Evolutionary conservation across 805 yeast genomes (phyloP).

Genomic region (Yarrowia phangngaensis): DNA sequence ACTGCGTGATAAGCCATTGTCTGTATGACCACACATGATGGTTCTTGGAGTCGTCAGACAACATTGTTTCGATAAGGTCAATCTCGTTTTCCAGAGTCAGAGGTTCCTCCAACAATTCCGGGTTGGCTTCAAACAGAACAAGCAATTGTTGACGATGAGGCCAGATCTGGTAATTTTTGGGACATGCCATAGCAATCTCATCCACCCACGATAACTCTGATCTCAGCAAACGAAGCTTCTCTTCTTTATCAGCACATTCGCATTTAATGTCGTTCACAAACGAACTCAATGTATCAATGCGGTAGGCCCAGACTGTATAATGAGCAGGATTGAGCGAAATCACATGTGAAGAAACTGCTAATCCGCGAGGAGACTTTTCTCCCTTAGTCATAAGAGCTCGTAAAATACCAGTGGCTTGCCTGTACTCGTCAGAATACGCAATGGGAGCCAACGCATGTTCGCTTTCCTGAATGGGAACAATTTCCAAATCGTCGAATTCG

Average conservation of each 20-base stretch:
- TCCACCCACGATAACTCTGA: constrained; percentile 78
- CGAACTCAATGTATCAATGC: constrained; percentile 36
- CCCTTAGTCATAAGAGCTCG: constrained; percentile 54
- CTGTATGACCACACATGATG: constrained; percentile 96
- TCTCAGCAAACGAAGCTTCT: not conserved
- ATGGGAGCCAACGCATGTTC: constrained; percentile 40
- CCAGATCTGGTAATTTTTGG: constrained; percentile 97
- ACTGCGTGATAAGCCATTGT: constrained; percentile 66
- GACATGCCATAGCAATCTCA: constrained; percentile 63
- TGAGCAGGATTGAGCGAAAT: constrained; percentile 79
- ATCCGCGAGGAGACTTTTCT: constrained; percentile 69
- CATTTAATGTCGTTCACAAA: constrained; percentile 38
- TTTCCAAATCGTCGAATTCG: constrained; percentile 40
- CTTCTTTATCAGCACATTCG: constrained; percentile 28
- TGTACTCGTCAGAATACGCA: constrained; percentile 67
- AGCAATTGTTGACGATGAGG: constrained; percentile 70
- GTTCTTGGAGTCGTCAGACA: constrained; percentile 78
- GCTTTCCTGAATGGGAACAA: constrained; percentile 37
- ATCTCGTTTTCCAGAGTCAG: constrained; percentile 48
- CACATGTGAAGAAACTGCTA: constrained; percentile 59
- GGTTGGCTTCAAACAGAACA: constrained; percentile 27
- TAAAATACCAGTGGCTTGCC: constrained; percentile 54
- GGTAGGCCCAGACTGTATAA: constrained; percentile 75
- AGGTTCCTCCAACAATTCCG: constrained; percentile 33
- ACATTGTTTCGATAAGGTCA: constrained; percentile 61